These are phyloP conservation scores for Gracilariopsis chorda DNA, from an alignment of 23 red algal species.

Conservation along the genomic window DNA sequence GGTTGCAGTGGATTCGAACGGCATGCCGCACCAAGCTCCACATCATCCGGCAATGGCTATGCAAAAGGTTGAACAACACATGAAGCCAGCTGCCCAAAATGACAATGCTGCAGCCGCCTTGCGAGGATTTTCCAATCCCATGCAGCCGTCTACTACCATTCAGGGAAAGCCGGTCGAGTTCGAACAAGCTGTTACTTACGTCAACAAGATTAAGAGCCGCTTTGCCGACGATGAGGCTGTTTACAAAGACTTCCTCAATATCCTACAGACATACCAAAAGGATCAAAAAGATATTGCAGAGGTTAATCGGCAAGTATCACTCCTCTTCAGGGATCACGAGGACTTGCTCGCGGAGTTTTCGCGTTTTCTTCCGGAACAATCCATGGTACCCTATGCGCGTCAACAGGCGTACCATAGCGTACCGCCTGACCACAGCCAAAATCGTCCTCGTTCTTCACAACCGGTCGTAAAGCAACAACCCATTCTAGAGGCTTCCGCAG, in stretches of 20 bases:
- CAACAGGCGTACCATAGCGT: neutral
- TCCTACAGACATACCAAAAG: conserved; percentile 92
- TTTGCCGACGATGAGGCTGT: conserved; percentile 69
- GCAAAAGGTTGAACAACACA: neutral
- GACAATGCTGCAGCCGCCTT: conserved; percentile 37
- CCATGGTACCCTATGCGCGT: neutral
- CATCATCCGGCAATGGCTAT: neutral
- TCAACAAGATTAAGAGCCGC: conserved; percentile 93
- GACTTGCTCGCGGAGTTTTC: conserved; percentile 92
- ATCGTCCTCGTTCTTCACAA: neutral
- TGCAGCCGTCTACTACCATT: conserved; percentile 1
- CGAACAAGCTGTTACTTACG: conserved; percentile 91
- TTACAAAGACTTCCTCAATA: conserved; percentile 85
- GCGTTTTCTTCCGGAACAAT: conserved; percentile 80
- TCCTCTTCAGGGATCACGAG: conserved; percentile 64
- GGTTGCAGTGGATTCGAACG: neutral
- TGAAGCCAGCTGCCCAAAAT: neutral
- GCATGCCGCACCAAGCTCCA: neutral
- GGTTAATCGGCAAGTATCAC: conserved; percentile 78
- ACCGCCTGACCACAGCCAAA: neutral
- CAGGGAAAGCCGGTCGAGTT: conserved; percentile 76
- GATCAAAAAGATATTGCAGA: conserved; percentile 72
- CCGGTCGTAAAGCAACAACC: conserved; percentile 32
- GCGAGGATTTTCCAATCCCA: neutral
- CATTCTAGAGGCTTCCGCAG: conserved; percentile 2